phyloP scores from a whole-genome alignment of 2,329 filamentous ascomycete species.

The Sporothrix phasma region DNA sequence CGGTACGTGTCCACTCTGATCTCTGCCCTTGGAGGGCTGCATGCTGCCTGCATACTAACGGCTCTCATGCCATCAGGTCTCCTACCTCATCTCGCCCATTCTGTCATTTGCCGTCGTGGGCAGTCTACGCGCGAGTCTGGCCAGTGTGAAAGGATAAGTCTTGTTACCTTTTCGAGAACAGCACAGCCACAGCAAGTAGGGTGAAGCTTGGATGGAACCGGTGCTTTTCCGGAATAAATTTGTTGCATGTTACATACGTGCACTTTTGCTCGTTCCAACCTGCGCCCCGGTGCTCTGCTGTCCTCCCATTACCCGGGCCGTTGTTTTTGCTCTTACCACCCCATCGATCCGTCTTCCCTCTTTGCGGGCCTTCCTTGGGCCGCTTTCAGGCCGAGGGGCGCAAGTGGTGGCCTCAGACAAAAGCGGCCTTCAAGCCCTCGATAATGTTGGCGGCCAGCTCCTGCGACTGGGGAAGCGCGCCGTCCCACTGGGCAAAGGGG shows the following conservation, averaged over 20 bases:
- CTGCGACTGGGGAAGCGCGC: conserved; percentile 1
- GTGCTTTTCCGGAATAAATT: no score
- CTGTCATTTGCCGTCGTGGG: conserved; percentile 30
- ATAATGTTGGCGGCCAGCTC: conserved; percentile 4
- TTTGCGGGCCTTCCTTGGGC: no score
- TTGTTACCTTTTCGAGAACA: no score
- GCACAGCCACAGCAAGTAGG: no score
- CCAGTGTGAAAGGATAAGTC: conserved; percentile 16
- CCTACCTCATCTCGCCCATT: conserved; percentile 30
- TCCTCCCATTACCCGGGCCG: no score
- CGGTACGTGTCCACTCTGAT: conserved; percentile 24
- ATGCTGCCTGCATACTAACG: no score
- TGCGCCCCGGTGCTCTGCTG: no score
- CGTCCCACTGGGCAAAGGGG: conserved; percentile 17
- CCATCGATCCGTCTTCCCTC: not conserved
- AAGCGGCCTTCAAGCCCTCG: not conserved
- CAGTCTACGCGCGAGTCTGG: conserved; percentile 26
- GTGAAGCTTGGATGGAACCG: no score
- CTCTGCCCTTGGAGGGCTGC: not conserved
- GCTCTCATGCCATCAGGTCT: conserved; percentile 22
- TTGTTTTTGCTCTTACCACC: no score
- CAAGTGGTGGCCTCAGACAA: not conserved
- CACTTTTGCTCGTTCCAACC: no score
- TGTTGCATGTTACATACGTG: no score
- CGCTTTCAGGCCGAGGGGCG: no score